Evolutionary conservation across 1,139 yeast species (phyloP).

Genomic region (Suzukiozyma palmioleophila): DNA sequence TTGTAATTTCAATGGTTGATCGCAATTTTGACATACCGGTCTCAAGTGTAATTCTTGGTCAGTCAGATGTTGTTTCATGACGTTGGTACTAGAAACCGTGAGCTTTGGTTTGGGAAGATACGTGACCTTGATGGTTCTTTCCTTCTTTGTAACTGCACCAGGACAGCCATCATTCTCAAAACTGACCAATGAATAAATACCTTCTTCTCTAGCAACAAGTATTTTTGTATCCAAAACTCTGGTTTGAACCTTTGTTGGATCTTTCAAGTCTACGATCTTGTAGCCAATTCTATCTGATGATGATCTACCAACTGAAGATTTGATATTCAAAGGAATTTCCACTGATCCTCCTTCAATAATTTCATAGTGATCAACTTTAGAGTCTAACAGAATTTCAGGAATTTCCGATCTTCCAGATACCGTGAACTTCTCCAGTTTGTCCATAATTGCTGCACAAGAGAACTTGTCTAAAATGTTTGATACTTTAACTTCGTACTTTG

Average conservation of each 20-base stretch:
- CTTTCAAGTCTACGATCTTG: slow-evolving; percentile 13
- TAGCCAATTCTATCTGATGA: slow-evolving; percentile 24
- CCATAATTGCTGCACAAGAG: slow-evolving; percentile 63
- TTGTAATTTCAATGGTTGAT: slow-evolving; percentile 20
- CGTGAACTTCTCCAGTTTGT: slow-evolving; percentile 44
- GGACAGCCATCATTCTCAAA: slow-evolving; percentile 66
- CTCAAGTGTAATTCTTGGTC: slow-evolving; percentile 20
- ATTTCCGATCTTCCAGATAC: slow-evolving; percentile 63
- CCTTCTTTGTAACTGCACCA: slow-evolving; percentile 45
- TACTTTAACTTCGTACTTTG: slow-evolving; percentile 60
- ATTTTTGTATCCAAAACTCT: slow-evolving; percentile 6
- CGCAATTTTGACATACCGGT: slow-evolving; percentile 32
- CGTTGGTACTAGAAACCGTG: slow-evolving; percentile 18
- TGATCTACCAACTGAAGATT: slow-evolving; percentile 26
- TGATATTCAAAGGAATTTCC: slow-evolving; percentile 51
- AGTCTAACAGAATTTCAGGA: slow-evolving; percentile 37
- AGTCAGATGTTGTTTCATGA: slow-evolving; percentile 18
- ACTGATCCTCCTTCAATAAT: slow-evolving; percentile 61
- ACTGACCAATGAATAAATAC: slow-evolving; percentile 55
- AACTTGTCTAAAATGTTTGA: slow-evolving; percentile 66
- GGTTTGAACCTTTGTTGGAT: slow-evolving; percentile 2
- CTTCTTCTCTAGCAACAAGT: slow-evolving; percentile 46
- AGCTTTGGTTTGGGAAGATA: slow-evolving; percentile 57
- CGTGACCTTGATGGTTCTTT: slow-evolving; percentile 36
- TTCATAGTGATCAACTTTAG: slow-evolving; percentile 19